phyloP scores from a whole-genome alignment of 2,329 filamentous ascomycete species.

The Thyridium curvatum region DNA sequence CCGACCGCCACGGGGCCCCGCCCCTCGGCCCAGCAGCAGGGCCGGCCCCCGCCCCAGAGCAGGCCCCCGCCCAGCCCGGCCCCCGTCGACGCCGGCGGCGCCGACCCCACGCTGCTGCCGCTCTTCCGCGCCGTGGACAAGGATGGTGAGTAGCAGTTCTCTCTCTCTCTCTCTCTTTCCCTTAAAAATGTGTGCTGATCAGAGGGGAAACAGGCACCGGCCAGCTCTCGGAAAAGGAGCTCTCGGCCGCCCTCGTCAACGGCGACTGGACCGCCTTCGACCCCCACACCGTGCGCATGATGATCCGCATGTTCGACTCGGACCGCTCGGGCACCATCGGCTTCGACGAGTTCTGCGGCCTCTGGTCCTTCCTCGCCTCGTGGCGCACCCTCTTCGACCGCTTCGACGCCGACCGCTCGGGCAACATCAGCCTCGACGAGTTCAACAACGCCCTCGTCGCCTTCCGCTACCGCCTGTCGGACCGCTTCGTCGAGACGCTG shows the following conservation, averaged over 20 bases:
- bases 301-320: conserved; percentile 99
- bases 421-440: conserved; percentile 87
- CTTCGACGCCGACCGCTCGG: conserved; percentile 82
- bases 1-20: conserved; percentile 41
- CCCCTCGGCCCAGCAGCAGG: conserved; percentile 27
- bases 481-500: conserved; percentile 74
- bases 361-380: conserved; percentile 92
- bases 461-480: conserved; percentile 87
- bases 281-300: conserved; percentile 90
- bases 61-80: conserved; percentile 62
- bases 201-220: conserved; percentile 70
- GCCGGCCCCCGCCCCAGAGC: conserved; percentile 48
- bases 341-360: conserved; percentile 91
- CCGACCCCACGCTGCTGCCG: conserved; percentile 71
- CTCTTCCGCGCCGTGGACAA: conserved; percentile 91
- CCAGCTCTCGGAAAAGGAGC: conserved; percentile 77
- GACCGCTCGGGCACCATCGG: conserved; percentile 84
- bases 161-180: no score
- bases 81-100: conserved; percentile 37
- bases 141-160: conserved; percentile 57
- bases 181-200: no score
- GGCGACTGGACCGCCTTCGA: conserved; percentile 94
- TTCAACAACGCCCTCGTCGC: conserved; percentile 86
- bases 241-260: conserved; percentile 87
- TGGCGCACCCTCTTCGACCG: conserved; percentile 94